Evolutionary conservation across 257 asterid genomes (phyloP).

Genomic region (Penstemon davidsonii): DNA sequence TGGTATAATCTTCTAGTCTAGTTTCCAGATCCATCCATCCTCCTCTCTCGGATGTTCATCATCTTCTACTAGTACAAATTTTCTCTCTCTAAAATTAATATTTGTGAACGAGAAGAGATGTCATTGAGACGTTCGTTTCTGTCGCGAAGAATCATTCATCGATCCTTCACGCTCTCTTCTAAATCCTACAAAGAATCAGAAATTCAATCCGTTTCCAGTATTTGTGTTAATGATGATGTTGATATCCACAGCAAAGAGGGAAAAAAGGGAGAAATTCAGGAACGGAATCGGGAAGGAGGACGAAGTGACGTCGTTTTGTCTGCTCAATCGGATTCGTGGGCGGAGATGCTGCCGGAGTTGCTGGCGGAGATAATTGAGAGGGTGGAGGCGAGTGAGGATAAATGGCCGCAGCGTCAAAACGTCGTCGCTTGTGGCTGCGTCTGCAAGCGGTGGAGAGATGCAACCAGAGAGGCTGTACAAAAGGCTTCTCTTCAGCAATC

Average conservation of each 20-base stretch:
- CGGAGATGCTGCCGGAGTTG: conserved; percentile 80
- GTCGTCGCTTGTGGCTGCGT: conserved; percentile 92
- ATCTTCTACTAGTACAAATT: too few species aligned
- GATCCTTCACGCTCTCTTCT: conserved; percentile 67
- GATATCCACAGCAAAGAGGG: conserved; percentile 17
- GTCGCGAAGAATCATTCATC: conserved; percentile 62
- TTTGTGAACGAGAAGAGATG: conserved; percentile 26
- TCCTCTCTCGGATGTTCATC: too few species aligned
- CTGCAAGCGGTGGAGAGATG: conserved; percentile 87
- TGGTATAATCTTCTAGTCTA: too few species aligned
- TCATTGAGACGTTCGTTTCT: conserved; percentile 67
- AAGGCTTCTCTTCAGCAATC: conserved; percentile 43
- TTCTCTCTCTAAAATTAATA: too few species aligned
- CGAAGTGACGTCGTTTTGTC: conserved; percentile 18
- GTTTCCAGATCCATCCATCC: too few species aligned
- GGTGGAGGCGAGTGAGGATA: conserved; percentile 70
- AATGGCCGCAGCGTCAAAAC: conserved; percentile 82
- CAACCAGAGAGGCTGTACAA: conserved; percentile 68
- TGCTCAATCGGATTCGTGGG: conserved; percentile 48
- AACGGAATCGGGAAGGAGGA: conserved; percentile 20
- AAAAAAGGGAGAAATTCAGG: conserved; percentile 25
- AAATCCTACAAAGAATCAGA: conserved; percentile 50
- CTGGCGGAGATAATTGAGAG: conserved; percentile 70
- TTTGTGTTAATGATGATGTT: not conserved
- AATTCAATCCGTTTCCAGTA: conserved; percentile 15